Base-by-base conservation (phyloP, 352 stramenopile genomes). In the Pythium folliculosum region DNA sequence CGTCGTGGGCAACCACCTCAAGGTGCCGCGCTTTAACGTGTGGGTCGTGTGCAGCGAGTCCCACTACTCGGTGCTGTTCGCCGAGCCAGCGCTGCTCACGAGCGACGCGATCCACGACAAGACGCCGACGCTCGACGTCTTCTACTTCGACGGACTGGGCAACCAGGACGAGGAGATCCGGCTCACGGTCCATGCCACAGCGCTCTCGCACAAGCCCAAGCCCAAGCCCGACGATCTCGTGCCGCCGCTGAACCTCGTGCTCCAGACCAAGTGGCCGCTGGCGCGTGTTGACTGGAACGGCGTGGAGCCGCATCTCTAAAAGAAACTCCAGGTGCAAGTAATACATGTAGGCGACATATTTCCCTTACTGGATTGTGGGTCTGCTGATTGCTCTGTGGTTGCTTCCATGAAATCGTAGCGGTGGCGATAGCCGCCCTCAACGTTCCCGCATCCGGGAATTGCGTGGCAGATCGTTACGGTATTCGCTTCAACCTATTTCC, bases 21-120 rank as follows among this genome's bases (percentile, higher is more conserved):
- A 98, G 71, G 66, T 55, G 9, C 92, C 92, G 1, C 53, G 61
- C 21, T 76, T 81, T 43, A 92, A 91, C 58, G 72, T 97, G 30
- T 98, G 88, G 89, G 92, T 98, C 12, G 79, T 98, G 27, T 97
- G 92, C 71, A 97, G 88, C 49, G 90, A 97, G 73, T 97, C 88
- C 35, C 92, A 98, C 75, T 97, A 97, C 78, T 96, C 91, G 25
- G 88, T 96, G 40, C 65, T 98, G 19, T 97, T 97, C 53, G 73
- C 76, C 0, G 69, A 82, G 19, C 70, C 72, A 4, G 58, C 45
- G 48, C 52, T 68, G 21, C 50, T 87, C 44, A 57, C 40, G 8
- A 70, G 49, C 16, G 60, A 77, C n/a, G 16, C 50, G 4, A 32
- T 40, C 12, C 58, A 88, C 1, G 76, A 78, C 51, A 67, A 77